A percentile compares a stretch with the other conserved stretches of the same genome.
These are phyloP conservation scores for Microsporum audouinii DNA, from an alignment of 2,329 filamentous ascomycete genomes.

Conservation along the genomic window DNA sequence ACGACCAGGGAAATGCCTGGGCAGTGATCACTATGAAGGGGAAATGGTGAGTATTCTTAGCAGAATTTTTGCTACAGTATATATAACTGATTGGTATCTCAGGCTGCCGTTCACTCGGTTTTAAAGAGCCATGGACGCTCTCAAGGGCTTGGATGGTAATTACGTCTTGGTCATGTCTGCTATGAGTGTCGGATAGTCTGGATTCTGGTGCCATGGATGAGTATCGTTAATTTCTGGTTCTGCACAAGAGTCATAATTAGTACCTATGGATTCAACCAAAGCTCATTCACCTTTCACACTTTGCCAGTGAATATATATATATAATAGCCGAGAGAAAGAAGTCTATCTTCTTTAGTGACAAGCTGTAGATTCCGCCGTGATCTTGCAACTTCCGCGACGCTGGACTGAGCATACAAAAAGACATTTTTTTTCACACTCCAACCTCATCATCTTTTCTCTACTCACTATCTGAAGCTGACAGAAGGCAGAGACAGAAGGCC, in stretches of 20 bases:
- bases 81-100: background rate
- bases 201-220: too few relatives aligned
- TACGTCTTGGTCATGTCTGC: too few relatives aligned
- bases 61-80: background rate
- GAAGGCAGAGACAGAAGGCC: background rate
- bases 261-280: too few relatives aligned
- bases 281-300: too few relatives aligned
- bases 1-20: constrained; percentile 70
- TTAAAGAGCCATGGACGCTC: background rate
- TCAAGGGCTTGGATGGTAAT: too few relatives aligned
- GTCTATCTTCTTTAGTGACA: background rate
- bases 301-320: too few relatives aligned
- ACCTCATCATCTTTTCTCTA: background rate
- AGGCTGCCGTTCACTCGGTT: constrained; percentile 36
- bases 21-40: constrained; percentile 72
- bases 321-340: too few relatives aligned
- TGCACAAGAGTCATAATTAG: too few relatives aligned
- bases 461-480: background rate
- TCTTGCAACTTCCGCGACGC: background rate
- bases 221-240: too few relatives aligned
- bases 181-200: too few relatives aligned
- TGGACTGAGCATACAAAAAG: background rate
- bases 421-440: background rate
- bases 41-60: constrained; percentile 55
- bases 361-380: background rate